These are phyloP conservation scores for Chaetomidium leptoderma DNA, from an alignment of 495 filamentous ascomycete genomes.

Conservation along the genomic window DNA sequence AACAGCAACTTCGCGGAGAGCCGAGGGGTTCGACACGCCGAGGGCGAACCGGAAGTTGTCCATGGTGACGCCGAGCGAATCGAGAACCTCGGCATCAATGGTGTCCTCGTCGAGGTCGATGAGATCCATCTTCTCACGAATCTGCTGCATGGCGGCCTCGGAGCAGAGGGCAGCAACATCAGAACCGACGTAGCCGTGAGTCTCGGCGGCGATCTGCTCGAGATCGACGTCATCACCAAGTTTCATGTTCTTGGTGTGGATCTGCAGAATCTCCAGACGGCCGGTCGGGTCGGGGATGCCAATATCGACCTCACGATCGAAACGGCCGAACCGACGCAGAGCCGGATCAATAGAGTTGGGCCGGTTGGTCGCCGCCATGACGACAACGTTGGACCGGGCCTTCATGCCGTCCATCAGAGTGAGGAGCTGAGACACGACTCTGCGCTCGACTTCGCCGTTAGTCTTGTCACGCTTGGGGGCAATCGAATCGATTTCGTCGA, in stretches of 20 bases:
- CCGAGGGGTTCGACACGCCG: conserved; percentile 96
- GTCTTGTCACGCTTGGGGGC: conserved; percentile 99
- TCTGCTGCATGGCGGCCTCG: conserved; percentile 99
- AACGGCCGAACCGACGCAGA: conserved; percentile 93
- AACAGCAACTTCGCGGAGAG: conserved; percentile 96
- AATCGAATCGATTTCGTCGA: conserved; percentile 98
- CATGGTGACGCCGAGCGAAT: conserved; percentile 97
- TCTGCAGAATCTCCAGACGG: conserved; percentile 96
- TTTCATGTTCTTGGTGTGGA: conserved; percentile 99
- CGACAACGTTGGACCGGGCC: conserved; percentile 93
- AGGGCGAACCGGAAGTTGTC: conserved; percentile 99
- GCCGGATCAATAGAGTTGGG: conserved; percentile 98
- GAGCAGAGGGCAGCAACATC: conserved; percentile 99
- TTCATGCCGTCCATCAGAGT: conserved; percentile 99
- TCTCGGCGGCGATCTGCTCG: conserved; percentile 94
- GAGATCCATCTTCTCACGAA: conserved; percentile 99
- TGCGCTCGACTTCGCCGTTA: conserved; percentile 96
- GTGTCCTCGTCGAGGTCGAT: conserved; percentile 99
- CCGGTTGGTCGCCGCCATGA: conserved; percentile 97
- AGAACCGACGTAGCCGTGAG: conserved; percentile 97
- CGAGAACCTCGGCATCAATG: conserved; percentile 96
- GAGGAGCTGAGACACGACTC: conserved; percentile 95
- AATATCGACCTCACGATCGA: conserved; percentile 97
- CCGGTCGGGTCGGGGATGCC: conserved; percentile 97
- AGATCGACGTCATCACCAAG: conserved; percentile 94